Evolutionary conservation across 345 rosid genomes (phyloP), one percentile per base, ranked within the genome.

Genomic region (Brassica cretica): DNA sequence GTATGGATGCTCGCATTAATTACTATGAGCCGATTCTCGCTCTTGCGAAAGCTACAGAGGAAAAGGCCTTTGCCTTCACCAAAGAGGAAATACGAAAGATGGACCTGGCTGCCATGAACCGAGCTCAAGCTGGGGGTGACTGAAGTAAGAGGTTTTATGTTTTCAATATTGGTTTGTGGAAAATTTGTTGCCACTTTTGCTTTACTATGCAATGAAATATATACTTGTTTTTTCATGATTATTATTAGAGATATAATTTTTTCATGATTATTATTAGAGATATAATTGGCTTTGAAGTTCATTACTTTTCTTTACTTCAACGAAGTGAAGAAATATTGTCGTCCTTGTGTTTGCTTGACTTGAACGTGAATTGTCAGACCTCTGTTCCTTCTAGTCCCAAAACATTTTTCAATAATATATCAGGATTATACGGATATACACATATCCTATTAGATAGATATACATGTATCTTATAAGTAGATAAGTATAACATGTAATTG

Each of bases 1-100:
- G 41, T 63, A 63, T 63, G 67, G 67, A 63, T 63, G 41, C 44
- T 30, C 41, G 18, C 67, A n/a, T 63, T 32, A 9, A 1, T 63
- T 15, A 32, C 24, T 63, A 63, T 63, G 21, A 63, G 67, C 67
- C 67, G 0, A 63, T 63, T 63, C 67, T 63, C 2, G 24, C 19
- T 2, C 37, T 62, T 27, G 39, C 39, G 2, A 62, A 62, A 14
- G 15, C 67, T 63, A 15, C 24, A 2, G 67, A 30, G 44, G 41
- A 27, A 8, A 59, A 59, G 63, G 2, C 27, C 30, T 1, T 59
- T 0, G 29, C 29, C 29, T 3, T 19, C 1, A 1, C 25, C 14
- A 5, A 58, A 58, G 29, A 58, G 62, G 14, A 19, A 58, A 1
- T 3, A 58, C 25, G 8, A 14, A 12, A 46, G 55, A 15, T 4